Conservation (phyloP, 2,329 filamentous ascomycete genomes). For the Aplosporella prunicola region DNA sequence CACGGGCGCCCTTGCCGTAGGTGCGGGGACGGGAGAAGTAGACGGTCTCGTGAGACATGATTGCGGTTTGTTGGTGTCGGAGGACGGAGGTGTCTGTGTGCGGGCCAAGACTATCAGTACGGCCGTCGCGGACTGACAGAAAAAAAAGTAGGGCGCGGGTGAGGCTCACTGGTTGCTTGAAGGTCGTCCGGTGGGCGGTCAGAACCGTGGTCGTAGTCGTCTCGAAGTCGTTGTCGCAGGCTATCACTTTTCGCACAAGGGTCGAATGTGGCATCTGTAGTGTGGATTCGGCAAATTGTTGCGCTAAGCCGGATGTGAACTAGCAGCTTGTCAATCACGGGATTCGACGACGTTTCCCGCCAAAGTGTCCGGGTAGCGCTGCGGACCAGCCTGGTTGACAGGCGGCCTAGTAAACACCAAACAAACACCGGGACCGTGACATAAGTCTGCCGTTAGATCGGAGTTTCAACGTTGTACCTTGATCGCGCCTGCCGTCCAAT, state of each 20-base stretch:
- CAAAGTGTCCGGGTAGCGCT: no score
- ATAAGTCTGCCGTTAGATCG: no score
- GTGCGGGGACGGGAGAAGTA: slow-evolving; percentile 97
- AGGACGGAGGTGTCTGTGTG: slow-evolving; percentile 11
- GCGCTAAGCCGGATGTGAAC: no score
- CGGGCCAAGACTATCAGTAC: not conserved
- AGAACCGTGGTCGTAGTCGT: slow-evolving; percentile 9
- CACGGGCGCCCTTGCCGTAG: slow-evolving; percentile 93
- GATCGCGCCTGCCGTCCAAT: no score
- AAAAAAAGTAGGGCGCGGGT: not conserved
- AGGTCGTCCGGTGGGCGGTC: slow-evolving; percentile 10
- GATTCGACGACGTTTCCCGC: no score
- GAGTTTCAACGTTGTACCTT: no score
- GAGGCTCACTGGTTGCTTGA: slow-evolving; percentile 7
- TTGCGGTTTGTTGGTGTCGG: slow-evolving; percentile 36
- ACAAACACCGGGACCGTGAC: no score
- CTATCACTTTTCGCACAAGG: slow-evolving; percentile 7
- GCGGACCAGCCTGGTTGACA: no score
- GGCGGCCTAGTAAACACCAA: no score
- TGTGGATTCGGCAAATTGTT: no score
- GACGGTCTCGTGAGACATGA: slow-evolving; percentile 88
- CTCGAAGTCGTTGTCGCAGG: slow-evolving; percentile 9
- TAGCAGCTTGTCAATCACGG: no score
- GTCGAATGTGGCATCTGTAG: no score
- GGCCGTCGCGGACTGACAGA: not conserved